Evolutionary conservation across 805 yeast species (phyloP), one percentile per base, ranked within the genome.

Genomic region (Saccharomycopsis schoenii): DNA sequence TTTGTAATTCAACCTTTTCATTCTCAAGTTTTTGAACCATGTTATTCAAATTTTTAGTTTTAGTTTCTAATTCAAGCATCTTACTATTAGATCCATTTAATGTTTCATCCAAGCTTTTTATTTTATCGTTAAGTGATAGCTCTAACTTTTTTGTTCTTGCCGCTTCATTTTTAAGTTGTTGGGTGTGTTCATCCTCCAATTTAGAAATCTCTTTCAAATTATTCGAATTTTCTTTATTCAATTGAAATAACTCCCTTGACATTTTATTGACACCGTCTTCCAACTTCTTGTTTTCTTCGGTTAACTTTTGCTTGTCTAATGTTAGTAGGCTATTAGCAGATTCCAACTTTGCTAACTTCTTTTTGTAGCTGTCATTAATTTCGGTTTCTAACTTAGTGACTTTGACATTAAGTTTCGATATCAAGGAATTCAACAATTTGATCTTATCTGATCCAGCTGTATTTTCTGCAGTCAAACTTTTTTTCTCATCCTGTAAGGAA

Each of bases 241-340:
- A 74, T 56, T 80, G 80, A 71, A 89, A 81, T 37, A 92, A 74
- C 65, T 92, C 98, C 47, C 93, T 76, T 60, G 86, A 87, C 96
- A 92, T 88, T 66, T 90, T 91, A 69, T 91, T 91, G 58, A 92
- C 85, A 3, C 96, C 97, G 62, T 83, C 85, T 67, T 92, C 97
- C 1, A 93, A 88, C 65, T 81, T 85, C 29, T 77, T 77, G 66
- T 83, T 86, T 12, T 78, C 80, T 1, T 50, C 64, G 0, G 64
- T 64, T 5, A 70, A 58, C 1, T 63, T 68, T 5, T 68, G 66
- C 2, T 76, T 63, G 12, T 71, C 71, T 1, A 64, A 64, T 17
- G 67, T 69, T 29, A 71, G 58, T 2, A 62, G 62, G 9, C 56
- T 58, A 41, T 69, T 65, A n/a, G 70, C 70, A 1, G 54, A 61